Evolutionary conservation across 2,329 filamentous ascomycete genomes (phyloP).

Genomic region (Teratosphaeriaceae sp.): DNA sequence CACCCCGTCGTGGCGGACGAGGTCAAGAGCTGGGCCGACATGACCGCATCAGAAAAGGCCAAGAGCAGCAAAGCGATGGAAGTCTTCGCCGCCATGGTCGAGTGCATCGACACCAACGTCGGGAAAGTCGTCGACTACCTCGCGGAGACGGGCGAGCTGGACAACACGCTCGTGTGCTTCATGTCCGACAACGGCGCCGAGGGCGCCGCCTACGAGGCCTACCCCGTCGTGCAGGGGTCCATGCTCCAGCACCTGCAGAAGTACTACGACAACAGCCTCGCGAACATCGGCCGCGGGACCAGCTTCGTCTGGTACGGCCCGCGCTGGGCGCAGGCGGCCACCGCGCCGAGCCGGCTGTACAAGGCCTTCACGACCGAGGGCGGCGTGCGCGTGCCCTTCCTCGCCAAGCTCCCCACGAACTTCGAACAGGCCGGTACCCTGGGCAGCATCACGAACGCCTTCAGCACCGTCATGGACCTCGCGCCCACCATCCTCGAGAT

Average conservation of each 20-base stretch:
- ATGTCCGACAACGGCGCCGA: conserved; percentile 59
- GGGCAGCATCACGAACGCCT: conserved; percentile 42
- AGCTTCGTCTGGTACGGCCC: conserved; percentile 57
- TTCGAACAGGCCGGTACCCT: conserved; percentile 13
- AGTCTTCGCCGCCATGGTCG: conserved; percentile 58
- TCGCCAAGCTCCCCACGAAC: conserved; percentile 34
- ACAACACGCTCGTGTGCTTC: conserved; percentile 60
- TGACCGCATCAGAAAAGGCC: conserved; percentile 40
- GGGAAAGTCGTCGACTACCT: conserved; percentile 54
- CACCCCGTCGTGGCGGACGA: conserved; percentile 47
- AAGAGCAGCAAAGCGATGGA: conserved; percentile 53
- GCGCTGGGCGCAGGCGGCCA: conserved; percentile 50
- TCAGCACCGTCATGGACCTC: conserved; percentile 42
- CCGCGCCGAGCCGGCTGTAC: conserved; percentile 44
- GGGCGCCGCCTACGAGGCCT: conserved; percentile 52
- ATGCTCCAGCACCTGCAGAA: conserved; percentile 50
- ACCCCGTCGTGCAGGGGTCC: conserved; percentile 49
- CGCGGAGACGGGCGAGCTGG: conserved; percentile 49
- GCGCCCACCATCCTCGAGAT: conserved; percentile 41
- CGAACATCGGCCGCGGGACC: conserved; percentile 52
- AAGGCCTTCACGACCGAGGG: conserved; percentile 42
- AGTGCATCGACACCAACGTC: conserved; percentile 54
- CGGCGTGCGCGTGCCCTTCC: conserved; percentile 48
- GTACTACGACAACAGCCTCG: conserved; percentile 51
- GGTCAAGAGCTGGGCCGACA: conserved; percentile 42